Percentiles rank a stretch among this genome's conserved stretches.
Evolutionary conservation across 257 asterid species (phyloP).

Genomic region (Lycium ferocissimum): DNA sequence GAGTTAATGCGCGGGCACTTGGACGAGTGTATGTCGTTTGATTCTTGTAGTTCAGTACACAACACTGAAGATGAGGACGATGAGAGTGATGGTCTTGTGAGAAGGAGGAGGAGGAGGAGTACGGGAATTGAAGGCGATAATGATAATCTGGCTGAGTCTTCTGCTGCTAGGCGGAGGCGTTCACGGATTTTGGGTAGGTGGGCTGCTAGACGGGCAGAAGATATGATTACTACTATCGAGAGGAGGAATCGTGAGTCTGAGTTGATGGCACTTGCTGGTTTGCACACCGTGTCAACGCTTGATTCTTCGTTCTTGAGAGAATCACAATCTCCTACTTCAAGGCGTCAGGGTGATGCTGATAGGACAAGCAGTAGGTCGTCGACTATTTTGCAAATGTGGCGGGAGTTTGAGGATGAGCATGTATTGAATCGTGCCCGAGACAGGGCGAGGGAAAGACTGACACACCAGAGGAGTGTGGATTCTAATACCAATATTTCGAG

Average conservation of each 20-base stretch:
- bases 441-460: constrained; percentile 73
- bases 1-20: constrained; percentile 84
- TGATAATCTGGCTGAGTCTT: constrained; percentile 93
- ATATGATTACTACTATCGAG: constrained; percentile 89
- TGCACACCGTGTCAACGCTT: constrained; percentile 89
- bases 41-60: constrained; percentile 77
- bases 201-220: constrained; percentile 91
- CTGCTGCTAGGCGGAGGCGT: constrained; percentile 87
- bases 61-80: constrained; percentile 78
- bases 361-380: constrained; percentile 83
- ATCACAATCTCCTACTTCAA: constrained; percentile 80
- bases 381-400: constrained; percentile 90
- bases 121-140: constrained; percentile 81
- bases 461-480: constrained; percentile 70
- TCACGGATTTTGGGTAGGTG: constrained; percentile 79
- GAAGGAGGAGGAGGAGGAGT: constrained; percentile 79
- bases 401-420: constrained; percentile 91
- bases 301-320: constrained; percentile 90
- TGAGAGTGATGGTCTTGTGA: constrained; percentile 67
- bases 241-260: constrained; percentile 87
- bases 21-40: constrained; percentile 86
- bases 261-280: constrained; percentile 84
- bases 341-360: constrained; percentile 79
- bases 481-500: constrained; percentile 59
- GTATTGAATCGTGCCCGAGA: constrained; percentile 64